phyloP scores from a whole-genome alignment of 1,284 basidiomycete genomes.

The Trametes hirsuta region DNA sequence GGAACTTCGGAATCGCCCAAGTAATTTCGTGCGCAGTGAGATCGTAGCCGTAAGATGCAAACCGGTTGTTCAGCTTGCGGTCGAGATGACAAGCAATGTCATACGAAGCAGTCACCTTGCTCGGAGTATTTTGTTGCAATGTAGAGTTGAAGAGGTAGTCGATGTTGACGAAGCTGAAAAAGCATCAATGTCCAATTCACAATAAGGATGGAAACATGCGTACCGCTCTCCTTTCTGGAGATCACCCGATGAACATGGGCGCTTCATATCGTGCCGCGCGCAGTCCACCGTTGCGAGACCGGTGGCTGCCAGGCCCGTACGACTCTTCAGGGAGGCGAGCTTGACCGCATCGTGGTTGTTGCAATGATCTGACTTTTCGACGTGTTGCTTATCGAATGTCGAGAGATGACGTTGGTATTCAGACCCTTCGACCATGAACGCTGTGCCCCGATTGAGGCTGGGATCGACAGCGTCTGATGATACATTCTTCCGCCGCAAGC shows the following conservation, averaged over 20 bases:
- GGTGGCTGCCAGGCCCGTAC: slow-evolving; percentile 1
- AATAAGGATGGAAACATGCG: neutral
- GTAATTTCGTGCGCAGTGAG: neutral
- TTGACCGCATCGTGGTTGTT: slow-evolving; percentile 18
- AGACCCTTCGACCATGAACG: slow-evolving; percentile 30
- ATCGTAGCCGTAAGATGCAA: slow-evolving; percentile 1
- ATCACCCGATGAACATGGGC: slow-evolving; percentile 28
- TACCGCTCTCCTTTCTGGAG: slow-evolving; percentile 33
- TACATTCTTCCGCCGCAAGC: slow-evolving; percentile 28
- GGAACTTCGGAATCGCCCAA: slow-evolving; percentile 11
- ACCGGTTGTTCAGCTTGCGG: slow-evolving; percentile 1
- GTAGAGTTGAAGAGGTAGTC: slow-evolving; percentile 26
- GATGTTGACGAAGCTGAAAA: slow-evolving; percentile 15
- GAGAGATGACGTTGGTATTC: slow-evolving; percentile 25
- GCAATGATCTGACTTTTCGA: slow-evolving; percentile 4
- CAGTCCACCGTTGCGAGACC: slow-evolving; percentile 12
- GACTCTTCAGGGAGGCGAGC: slow-evolving; percentile 8
- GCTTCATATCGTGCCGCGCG: slow-evolving; percentile 28
- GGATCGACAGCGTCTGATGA: slow-evolving; percentile 26
- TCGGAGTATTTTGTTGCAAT: neutral
- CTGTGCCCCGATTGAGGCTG: slow-evolving; percentile 24
- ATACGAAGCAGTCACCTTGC: slow-evolving; percentile 9
- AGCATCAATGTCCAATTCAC: neutral
- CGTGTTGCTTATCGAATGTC: neutral
- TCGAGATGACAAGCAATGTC: slow-evolving; percentile 28